Evolutionary conservation across 2,329 filamentous ascomycete genomes (phyloP), one percentile per base, ranked within the genome.

Genomic region (Leptoxyphium fumago): DNA sequence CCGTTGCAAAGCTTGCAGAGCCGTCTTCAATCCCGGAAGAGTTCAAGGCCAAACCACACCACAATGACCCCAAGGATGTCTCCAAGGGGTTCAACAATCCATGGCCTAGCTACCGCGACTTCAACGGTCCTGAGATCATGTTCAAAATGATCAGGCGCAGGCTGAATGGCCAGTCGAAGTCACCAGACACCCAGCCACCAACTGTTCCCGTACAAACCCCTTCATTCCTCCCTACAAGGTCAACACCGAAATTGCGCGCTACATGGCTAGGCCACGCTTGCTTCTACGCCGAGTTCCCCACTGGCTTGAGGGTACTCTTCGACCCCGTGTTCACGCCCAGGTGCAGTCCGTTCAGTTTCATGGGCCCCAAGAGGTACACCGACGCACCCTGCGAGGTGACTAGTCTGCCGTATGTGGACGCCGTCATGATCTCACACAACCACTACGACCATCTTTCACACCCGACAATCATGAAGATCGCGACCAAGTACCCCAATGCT

Each of bases 211-310:
- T 89, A 14, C 73, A 71, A 45, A 74, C 73, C 48, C 84, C 86
- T 0, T 56, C 69, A 4, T 89, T 89, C 61, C 70, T 84, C 9
- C 63, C 75, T 1, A 67, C 67, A 11, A 75, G 84, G 44, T 75
- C 73, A 2, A 13, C 32, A 13, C 50, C 64, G 14, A 70, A 74
- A 36, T 72, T 96, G 18, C 78, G 87, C 43, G 84, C 88, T 29
- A 96, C 89, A 36, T 95, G 89, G 89, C 77, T 96, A 2, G 89
- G 89, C 30, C 89, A 96, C 62, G 88, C 89, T 2, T 94, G 87
- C 67, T 94, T 87, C 67, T 88, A 85, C 56, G 77, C 94, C 53
- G 89, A 95, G 62, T 95, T 88, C 55, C 86, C 87, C 1, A 74
- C 75, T 11, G 89, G 89, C 1, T 70, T 96, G 43, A 79, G 89